Conservation (phyloP, 1,284 basidiomycete species). For the Rhodotorula sp. region DNA sequence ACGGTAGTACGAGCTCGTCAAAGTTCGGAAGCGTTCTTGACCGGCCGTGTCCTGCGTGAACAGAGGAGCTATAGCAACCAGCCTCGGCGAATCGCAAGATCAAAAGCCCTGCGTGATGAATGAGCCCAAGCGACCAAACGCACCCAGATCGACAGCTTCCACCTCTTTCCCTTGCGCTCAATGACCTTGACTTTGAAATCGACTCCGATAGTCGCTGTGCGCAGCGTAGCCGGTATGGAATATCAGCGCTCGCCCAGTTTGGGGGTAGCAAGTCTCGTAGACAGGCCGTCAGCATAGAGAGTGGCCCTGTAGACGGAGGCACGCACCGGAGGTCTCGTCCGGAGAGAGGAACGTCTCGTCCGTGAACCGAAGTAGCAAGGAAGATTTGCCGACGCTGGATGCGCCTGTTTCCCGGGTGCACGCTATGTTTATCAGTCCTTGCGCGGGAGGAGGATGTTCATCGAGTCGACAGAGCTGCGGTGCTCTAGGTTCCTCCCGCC, state of each 20-base stretch:
- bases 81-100: neutral
- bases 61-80: fast-evolving
- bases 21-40: conserved; percentile 85
- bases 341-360: conserved; percentile 94
- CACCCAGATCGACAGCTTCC: conserved; percentile 60
- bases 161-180: conserved; percentile 49
- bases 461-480: neutral
- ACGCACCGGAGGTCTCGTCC: conserved; percentile 89
- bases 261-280: neutral
- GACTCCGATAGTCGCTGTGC: conserved; percentile 40
- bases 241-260: neutral
- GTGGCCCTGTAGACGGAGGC: conserved; percentile 67
- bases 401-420: conserved; percentile 7
- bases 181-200: conserved; percentile 57
- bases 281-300: neutral
- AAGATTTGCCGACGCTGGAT: conserved; percentile 56
- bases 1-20: conserved; percentile 87
- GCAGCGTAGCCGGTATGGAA: no score
- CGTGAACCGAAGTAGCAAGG: conserved; percentile 85
- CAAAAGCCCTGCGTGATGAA: no score
- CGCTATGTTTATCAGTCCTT: neutral
- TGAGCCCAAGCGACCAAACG: conserved; percentile 10
- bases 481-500: no score
- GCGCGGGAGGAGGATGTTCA: neutral
- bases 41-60: conserved; percentile 75